Conservation (phyloP, 805 yeast species). For the Wickerhamomyces queroliae region DNA sequence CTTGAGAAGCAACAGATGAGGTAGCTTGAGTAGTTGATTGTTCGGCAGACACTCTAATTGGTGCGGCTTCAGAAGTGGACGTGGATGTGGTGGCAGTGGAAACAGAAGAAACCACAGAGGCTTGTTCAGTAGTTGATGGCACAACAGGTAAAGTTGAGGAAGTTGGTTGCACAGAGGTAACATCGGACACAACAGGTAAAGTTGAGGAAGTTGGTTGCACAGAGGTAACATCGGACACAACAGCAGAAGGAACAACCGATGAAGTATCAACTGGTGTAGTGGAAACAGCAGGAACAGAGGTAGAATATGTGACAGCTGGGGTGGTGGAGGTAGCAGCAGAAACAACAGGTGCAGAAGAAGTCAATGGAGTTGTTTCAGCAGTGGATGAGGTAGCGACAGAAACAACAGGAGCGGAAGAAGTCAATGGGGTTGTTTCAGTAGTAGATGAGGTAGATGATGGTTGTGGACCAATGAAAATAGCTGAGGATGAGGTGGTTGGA, state of each 20-base stretch:
- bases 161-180: too few relatives aligned
- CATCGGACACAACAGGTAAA: too few relatives aligned
- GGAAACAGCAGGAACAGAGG: background rate
- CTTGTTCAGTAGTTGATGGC: background rate
- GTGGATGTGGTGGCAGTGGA: background rate
- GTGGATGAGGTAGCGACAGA: background rate
- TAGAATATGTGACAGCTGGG: too few relatives aligned
- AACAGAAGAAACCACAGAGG: background rate
- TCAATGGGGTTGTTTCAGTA: background rate
- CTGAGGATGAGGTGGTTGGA: background rate
- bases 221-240: too few relatives aligned
- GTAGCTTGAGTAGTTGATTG: background rate
- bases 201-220: background rate
- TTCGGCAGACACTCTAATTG: too few relatives aligned
- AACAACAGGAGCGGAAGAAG: background rate
- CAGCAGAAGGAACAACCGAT: background rate
- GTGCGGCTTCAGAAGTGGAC: too few relatives aligned
- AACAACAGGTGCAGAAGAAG: too few relatives aligned
- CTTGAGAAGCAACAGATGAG: background rate
- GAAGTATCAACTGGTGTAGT: background rate
- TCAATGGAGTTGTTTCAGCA: background rate
- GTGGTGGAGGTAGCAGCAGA: conserved; percentile 1
- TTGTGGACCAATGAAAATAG: background rate
- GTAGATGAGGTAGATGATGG: background rate
- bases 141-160: background rate